Evolutionary conservation across 371 early-diverging fungal genomes (phyloP), one percentile per base, ranked within the genome.

Genomic region (Circinella umbellata): DNA sequence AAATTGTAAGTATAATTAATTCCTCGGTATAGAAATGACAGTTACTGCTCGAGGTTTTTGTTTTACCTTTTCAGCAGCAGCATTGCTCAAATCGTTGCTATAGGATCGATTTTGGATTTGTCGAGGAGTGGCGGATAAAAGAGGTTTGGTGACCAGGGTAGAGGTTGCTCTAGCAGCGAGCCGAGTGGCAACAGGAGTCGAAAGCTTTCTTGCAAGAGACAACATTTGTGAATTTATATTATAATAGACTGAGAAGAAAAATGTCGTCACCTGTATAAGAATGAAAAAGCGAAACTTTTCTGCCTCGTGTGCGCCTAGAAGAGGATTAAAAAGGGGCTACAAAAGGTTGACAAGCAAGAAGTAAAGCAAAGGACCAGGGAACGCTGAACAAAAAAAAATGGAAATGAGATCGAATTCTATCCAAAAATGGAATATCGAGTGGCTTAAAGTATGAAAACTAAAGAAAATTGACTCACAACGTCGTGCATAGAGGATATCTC

Each of bases 61-160:
- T 42, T 42, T 9, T 73, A 82, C 82, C 80, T 82, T 82, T 71
- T 82, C 82, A 49, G 82, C 76, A 63, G 73, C 74, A 9, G 74
- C 74, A 65, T 63, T 73, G 55, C 67, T 70, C 35, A 66, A 54
- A 18, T 70, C 75, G 66, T 64, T 70, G 46, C 70, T 68, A 14
- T 78, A 76, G 20, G 66, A 55, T 51, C 76, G 72, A 59, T 64
- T 64, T 61, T 64, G 60, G 13, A 59, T 17, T 49, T 15, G n/a
- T 17, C 51, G 59, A 69, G 38, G 63, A 37, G 68, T 69, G 51
- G 67, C 61, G 63, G 55, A 54, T 48, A 67, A 67, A 27, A 63
- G 36, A 20, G 71, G 63, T 11, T 74, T 54, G 53, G 60, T 60
- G 27, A 75, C 18, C 51, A 75, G 69, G 36, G 63, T 49, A 13